These are phyloP conservation scores for Aspergillus hancockii DNA, from an alignment of 495 filamentous ascomycete species.

Conservation along the genomic window DNA sequence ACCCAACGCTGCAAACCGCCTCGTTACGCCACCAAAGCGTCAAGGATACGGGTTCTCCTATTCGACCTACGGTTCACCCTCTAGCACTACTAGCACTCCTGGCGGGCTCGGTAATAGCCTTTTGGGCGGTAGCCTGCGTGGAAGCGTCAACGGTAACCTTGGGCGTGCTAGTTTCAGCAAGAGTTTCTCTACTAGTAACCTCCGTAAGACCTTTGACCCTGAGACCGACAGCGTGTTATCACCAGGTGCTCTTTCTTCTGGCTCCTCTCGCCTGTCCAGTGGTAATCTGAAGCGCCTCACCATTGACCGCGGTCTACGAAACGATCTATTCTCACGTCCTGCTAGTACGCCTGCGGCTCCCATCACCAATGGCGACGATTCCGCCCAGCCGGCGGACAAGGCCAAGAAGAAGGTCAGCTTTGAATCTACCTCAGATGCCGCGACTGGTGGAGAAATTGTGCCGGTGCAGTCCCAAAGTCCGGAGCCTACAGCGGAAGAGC, in stretches of 20 bases:
- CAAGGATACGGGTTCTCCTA: conserved; percentile 86
- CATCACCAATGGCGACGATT: conserved; percentile 52
- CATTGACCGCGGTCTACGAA: conserved; percentile 81
- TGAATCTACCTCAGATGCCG: conserved; percentile 56
- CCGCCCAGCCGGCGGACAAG: conserved; percentile 37
- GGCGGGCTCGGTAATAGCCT: conserved; percentile 65
- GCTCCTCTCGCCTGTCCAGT: conserved; percentile 59
- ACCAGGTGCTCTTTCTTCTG: conserved; percentile 81
- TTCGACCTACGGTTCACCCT: conserved; percentile 82
- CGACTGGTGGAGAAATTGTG: conserved; percentile 46
- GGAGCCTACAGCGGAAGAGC: conserved; percentile 63
- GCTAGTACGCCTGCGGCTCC: conserved; percentile 46
- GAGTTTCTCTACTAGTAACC: conserved; percentile 65
- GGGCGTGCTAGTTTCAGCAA: conserved; percentile 62
- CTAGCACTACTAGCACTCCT: conserved; percentile 70
- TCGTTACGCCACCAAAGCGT: conserved; percentile 77
- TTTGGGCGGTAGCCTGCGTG: conserved; percentile 53
- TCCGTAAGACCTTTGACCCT: conserved; percentile 62
- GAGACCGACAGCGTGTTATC: conserved; percentile 80
- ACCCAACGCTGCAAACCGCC: conserved; percentile 71
- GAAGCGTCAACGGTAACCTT: conserved; percentile 53
- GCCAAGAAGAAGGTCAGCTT: conserved; percentile 90
- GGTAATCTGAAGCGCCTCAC: conserved; percentile 83
- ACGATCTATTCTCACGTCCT: conserved; percentile 65
- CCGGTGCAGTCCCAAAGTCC: conserved; percentile 48